Percentiles rank a stretch among this genome's conserved stretches.
phyloP scores from a whole-genome alignment of 2,329 filamentous ascomycete genomes.

The Arthrobotrys entomopaga region DNA sequence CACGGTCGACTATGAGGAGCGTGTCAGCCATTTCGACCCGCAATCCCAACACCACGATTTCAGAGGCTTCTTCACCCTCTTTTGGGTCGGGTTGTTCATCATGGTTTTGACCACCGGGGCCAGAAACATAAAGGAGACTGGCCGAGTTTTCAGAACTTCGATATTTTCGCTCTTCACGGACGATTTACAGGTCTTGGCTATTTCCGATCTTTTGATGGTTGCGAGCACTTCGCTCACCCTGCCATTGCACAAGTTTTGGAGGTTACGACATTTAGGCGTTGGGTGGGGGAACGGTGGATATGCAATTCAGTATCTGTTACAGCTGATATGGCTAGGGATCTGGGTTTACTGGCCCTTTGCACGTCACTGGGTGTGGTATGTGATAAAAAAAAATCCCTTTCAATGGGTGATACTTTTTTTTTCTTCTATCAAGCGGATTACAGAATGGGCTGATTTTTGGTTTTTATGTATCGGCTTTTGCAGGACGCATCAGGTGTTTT shows the following conservation, averaged over 20 bases:
- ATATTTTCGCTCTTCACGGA: slow-evolving; percentile 90
- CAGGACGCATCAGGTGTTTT: slow-evolving; percentile 93
- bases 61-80: slow-evolving; percentile 95
- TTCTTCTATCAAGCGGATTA: too few species aligned
- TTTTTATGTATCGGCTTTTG: too few species aligned
- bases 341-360: slow-evolving; percentile 89
- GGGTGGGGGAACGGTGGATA: slow-evolving; percentile 83
- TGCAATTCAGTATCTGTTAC: slow-evolving; percentile 82
- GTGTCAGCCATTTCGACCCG: slow-evolving; percentile 95
- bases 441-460: not conserved
- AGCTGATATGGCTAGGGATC: slow-evolving; percentile 78
- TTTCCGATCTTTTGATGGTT: slow-evolving; percentile 88
- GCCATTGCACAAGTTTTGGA: slow-evolving; percentile 75
- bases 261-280: slow-evolving; percentile 66
- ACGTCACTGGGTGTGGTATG: slow-evolving; percentile 79
- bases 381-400: not conserved
- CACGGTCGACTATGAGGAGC: slow-evolving; percentile 87
- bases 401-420: too few species aligned
- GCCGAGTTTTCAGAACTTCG: slow-evolving; percentile 81
- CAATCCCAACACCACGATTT: slow-evolving; percentile 93
- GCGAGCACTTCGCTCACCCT: slow-evolving; percentile 76
- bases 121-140: slow-evolving; percentile 92
- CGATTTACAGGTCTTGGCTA: slow-evolving; percentile 85
- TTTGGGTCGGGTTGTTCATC: slow-evolving; percentile 96
- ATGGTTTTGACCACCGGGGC: slow-evolving; percentile 96